Percentiles rank a stretch among this genome's conserved stretches.
These are phyloP conservation scores for Solanum acaule DNA, from an alignment of 257 asterid genomes.

Conservation along the genomic window DNA sequence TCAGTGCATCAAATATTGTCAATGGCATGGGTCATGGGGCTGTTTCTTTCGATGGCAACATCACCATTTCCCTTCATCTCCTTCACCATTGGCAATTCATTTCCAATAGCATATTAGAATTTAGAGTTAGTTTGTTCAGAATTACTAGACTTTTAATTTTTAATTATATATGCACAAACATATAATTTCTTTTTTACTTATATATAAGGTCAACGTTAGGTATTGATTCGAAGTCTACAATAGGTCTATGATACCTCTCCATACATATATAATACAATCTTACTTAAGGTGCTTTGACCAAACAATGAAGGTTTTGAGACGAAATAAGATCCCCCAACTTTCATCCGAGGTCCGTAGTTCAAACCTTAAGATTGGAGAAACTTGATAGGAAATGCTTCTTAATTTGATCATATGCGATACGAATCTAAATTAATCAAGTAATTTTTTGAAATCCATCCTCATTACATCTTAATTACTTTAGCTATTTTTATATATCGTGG, in stretches of 20 bases:
- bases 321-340: not conserved
- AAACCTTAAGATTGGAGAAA: not conserved
- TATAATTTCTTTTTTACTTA: not conserved
- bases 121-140: not conserved
- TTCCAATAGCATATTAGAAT: not conserved
- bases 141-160: not conserved
- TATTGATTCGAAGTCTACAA: not conserved
- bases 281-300: not conserved
- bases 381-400: no score
- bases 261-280: no score
- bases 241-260: not conserved
- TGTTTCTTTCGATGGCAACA: constrained; percentile 1
- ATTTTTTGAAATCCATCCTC: not conserved
- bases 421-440: not conserved
- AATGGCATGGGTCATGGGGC: not conserved
- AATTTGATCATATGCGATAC: not conserved
- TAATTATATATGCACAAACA: not conserved
- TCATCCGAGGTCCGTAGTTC: not conserved
- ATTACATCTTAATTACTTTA: not conserved
- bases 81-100: not conserved
- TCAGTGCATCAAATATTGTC: not conserved
- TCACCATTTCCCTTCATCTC: not conserved
- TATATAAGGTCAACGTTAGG: not conserved
- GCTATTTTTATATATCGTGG: not conserved
- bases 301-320: not conserved